phyloP scores from a whole-genome alignment of 768 basidiomycete species.

The Mycena haematopus region DNA sequence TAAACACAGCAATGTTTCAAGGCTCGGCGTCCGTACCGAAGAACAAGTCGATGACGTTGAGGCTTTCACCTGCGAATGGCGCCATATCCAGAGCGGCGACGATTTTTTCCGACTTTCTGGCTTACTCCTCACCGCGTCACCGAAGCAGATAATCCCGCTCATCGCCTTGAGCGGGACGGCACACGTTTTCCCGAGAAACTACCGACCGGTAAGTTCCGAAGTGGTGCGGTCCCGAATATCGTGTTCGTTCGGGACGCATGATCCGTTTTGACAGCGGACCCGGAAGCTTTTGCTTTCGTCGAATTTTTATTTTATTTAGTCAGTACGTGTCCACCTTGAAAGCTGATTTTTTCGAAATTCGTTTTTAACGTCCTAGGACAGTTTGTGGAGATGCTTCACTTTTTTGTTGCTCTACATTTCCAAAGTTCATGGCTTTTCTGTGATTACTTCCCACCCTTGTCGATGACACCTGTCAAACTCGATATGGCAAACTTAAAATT shows the following conservation, averaged over 20 bases:
- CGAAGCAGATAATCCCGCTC: not conserved
- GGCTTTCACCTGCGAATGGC: not conserved
- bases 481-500: not conserved
- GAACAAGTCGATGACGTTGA: not conserved
- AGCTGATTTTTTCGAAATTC: too few relatives aligned
- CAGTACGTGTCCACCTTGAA: too few relatives aligned
- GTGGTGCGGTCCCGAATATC: not conserved
- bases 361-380: too few relatives aligned
- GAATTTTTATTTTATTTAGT: not conserved
- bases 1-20: too few relatives aligned
- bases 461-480: not conserved
- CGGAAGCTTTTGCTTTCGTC: too few relatives aligned
- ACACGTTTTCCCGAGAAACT: not conserved
- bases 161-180: not conserved
- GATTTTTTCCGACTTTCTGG: not conserved
- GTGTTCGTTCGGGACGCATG: not conserved
- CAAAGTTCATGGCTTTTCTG: not conserved
- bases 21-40: not conserved
- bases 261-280: not conserved
- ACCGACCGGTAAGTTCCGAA: not conserved
- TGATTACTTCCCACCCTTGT: not conserved
- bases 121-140: conserved; percentile 16
- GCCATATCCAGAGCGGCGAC: not conserved
- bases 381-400: too few relatives aligned
- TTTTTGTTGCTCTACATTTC: too few relatives aligned